phyloP scores from a whole-genome alignment of 1,139 yeast genomes.

The Lodderomyces metapsilosis region DNA sequence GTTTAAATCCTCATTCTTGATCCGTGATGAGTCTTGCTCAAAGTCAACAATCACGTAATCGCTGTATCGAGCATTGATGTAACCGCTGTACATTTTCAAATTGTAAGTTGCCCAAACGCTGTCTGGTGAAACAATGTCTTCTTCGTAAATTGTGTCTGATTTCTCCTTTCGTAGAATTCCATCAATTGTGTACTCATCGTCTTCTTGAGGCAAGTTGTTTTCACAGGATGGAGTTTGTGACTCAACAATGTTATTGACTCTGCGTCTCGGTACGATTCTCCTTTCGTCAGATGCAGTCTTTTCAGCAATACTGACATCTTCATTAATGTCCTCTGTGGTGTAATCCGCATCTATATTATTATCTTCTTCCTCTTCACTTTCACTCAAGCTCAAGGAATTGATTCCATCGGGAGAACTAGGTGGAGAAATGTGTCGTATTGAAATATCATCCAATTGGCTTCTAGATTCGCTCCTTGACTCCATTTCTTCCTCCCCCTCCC shows the following conservation, averaged over 20 bases:
- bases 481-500: slow-evolving; percentile 3
- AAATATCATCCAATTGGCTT: background rate
- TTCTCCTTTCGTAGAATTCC: slow-evolving; percentile 21
- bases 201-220: background rate
- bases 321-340: background rate
- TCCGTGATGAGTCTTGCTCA: slow-evolving; percentile 21
- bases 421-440: slow-evolving; percentile 1
- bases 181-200: slow-evolving; percentile 1
- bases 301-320: slow-evolving; percentile 1
- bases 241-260: slow-evolving; percentile 12
- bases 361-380: slow-evolving; percentile 5
- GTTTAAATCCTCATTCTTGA: slow-evolving; percentile 30
- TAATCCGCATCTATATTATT: slow-evolving; percentile 6
- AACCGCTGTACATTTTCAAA: slow-evolving; percentile 38
- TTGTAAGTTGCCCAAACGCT: slow-evolving; percentile 41
- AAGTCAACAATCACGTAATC: slow-evolving; percentile 30
- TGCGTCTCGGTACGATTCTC: slow-evolving; percentile 7
- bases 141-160: slow-evolving; percentile 19
- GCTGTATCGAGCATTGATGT: slow-evolving; percentile 19
- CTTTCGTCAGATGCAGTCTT: slow-evolving; percentile 1
- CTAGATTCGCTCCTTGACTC: background rate
- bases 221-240: slow-evolving; percentile 11
- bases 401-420: slow-evolving; percentile 3
- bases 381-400: background rate
- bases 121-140: slow-evolving; percentile 18